Evolutionary conservation across 2,329 filamentous ascomycete genomes (phyloP), one percentile per base, ranked within the genome.

Genomic region (Apiospora hydei): DNA sequence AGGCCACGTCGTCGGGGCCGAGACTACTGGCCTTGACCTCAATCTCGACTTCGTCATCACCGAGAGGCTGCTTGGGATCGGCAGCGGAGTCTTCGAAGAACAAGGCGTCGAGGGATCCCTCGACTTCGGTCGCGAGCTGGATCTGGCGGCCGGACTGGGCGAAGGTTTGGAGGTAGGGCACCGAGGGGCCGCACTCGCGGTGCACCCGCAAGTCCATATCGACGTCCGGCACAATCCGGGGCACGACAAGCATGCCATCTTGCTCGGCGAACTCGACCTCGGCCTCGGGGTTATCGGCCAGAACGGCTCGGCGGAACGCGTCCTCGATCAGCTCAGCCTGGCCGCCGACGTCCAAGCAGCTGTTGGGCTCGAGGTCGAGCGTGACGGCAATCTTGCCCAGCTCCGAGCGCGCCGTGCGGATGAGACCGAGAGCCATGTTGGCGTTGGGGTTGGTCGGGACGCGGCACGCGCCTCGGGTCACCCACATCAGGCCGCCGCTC

Each of bases 11-110:
- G 53, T 77, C 75, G 71, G 79, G 78, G 57, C 80, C 80, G 53
- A 80, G 76, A 3, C 77, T 76, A 16, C 78, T 73, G 13, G 78
- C 79, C n/a, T 75, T 71, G 21, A 80, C 76, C 24, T 75, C 74
- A 57, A 81, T 75, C 71, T 80, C 79, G 13, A 81, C 75, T 83
- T 79, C 77, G 77, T 84, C 71, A 81, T 78, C 2, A 73, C 77
- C 41, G 78, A 83, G 34, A 72, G 80, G 10, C 14, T 46, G 46
- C 1, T 21, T 46, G 44, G 75, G 26, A 72, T 34, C 30, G 30
- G 16, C 16, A 3, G 21, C 1, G 13, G 38, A 14, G 21, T 49
- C 57, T 14, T 76, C 75, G 44, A 77, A 77, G 38, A 73, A 74
- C 26, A 77, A 67, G 4, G 68, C 61, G 43, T 76, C 75, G n/a